A percentile compares a stretch with the other conserved stretches of the same genome.
Conservation (phyloP, 2,329 filamentous ascomycete species). For the Neonectria punicea region DNA sequence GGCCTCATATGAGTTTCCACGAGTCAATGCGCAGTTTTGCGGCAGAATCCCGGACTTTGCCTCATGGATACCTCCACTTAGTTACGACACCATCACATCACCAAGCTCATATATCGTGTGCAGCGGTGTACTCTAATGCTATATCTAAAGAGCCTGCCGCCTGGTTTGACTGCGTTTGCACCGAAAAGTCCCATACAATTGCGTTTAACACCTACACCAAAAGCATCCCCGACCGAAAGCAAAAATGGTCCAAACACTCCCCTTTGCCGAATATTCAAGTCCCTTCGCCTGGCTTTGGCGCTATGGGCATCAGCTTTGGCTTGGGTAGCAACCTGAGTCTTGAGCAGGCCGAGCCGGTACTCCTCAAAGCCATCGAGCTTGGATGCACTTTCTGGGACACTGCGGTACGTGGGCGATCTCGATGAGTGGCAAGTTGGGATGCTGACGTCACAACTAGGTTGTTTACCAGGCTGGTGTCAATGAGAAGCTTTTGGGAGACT, state of each 20-base stretch:
- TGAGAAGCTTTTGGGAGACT: constrained; percentile 61
- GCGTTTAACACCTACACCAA: not conserved
- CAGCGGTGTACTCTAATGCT: not conserved
- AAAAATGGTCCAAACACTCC: not conserved
- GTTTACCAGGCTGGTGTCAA: constrained; percentile 59
- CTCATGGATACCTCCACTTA: not conserved
- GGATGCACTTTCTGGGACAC: not conserved
- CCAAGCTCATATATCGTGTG: not conserved
- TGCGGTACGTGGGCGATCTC: not conserved
- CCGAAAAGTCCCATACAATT: not conserved
- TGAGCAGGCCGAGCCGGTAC: not conserved
- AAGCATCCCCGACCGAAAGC: not conserved
- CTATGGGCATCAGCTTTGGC: not conserved
- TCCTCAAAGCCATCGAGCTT: not conserved
- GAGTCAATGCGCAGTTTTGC: not conserved
- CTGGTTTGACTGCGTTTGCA: not conserved
- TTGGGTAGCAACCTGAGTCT: not conserved
- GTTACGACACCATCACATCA: not conserved
- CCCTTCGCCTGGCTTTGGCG: not conserved
- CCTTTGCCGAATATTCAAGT: not conserved
- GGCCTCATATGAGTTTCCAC: not conserved
- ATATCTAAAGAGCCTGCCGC: not conserved
- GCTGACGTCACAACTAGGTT: constrained; percentile 45
- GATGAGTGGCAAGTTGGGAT: not conserved
- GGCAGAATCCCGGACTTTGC: not conserved